These are phyloP conservation scores for Niveomyces coronatus DNA, from an alignment of 2,329 filamentous ascomycete genomes.

Conservation along the genomic window DNA sequence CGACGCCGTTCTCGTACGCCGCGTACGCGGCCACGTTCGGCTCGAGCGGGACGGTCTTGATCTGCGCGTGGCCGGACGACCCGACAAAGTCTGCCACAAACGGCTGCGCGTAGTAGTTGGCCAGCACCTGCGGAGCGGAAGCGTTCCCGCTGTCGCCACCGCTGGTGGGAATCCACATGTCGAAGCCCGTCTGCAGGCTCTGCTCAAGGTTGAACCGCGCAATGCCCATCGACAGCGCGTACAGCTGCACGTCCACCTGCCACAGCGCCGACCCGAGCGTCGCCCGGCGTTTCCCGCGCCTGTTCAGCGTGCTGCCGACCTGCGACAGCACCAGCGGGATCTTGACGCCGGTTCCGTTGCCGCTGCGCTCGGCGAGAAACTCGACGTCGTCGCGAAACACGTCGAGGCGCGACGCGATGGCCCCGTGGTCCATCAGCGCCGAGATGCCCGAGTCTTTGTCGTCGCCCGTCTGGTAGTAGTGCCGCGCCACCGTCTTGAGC, in stretches of 20 bases:
- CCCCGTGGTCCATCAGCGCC: constrained; percentile 23
- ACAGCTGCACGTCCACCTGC: constrained; percentile 28
- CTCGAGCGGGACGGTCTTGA: constrained; percentile 14
- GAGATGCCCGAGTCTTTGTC: constrained; percentile 20
- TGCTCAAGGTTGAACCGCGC: constrained; percentile 27
- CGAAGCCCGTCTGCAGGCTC: constrained; percentile 24
- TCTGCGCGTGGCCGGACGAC: constrained; percentile 18
- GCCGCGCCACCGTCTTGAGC: constrained; percentile 26
- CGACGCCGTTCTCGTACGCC: constrained; percentile 19
- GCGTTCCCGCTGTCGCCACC: constrained; percentile 17
- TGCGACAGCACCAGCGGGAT: constrained; percentile 25
- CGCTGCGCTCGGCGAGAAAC: constrained; percentile 8
- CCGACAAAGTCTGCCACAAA: constrained; percentile 27
- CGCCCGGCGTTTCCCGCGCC: constrained; percentile 19
- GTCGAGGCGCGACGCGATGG: constrained; percentile 19
- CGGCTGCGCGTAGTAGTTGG: constrained; percentile 27
- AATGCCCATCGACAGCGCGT: constrained; percentile 24
- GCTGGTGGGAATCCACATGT: constrained; percentile 23
- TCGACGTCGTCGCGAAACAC: constrained; percentile 21
- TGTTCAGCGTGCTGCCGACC: constrained; percentile 25
- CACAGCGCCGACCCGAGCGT: constrained; percentile 25
- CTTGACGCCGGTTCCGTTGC: constrained; percentile 10
- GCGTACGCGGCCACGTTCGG: constrained; percentile 20
- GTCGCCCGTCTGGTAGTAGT: constrained; percentile 26
- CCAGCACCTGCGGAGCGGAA: constrained; percentile 22